Percentiles rank a stretch among this genome's conserved stretches.
Conservation (phyloP, 805 yeast species). For the Komagataella mondaviorum region DNA sequence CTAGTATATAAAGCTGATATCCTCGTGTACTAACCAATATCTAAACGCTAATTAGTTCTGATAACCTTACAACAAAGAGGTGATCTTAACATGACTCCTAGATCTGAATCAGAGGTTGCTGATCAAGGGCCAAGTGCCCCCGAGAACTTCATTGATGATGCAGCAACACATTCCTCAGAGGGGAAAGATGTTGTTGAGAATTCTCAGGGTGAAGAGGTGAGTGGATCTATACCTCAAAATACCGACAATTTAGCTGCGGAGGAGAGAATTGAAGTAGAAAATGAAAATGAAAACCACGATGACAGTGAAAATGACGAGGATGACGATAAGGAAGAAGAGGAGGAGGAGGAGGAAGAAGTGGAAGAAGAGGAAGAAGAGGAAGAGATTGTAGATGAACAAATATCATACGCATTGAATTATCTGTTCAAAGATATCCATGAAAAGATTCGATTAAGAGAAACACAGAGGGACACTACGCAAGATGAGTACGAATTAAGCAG, state of each 20-base stretch:
- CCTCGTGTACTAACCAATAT: not conserved
- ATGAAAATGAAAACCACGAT: too few species aligned
- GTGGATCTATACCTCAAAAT: not conserved
- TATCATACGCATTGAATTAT: not conserved
- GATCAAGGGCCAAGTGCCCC: not conserved
- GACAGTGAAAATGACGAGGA: too few species aligned
- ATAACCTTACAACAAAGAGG: not conserved
- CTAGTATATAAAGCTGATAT: too few species aligned
- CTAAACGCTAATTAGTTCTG: not conserved
- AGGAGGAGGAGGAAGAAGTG: not conserved
- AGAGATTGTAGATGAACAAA: not conserved
- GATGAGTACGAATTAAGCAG: constrained; percentile 19
- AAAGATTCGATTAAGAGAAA: not conserved
- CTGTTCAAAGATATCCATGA: not conserved
- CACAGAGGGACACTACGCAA: not conserved
- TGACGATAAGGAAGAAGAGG: not conserved
- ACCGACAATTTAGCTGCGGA: not conserved
- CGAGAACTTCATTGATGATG: not conserved
- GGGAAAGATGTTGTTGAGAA: not conserved
- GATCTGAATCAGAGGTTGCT: not conserved
- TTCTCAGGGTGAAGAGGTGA: not conserved
- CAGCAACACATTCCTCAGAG: not conserved
- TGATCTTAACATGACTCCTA: not conserved
- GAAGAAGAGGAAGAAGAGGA: not conserved
- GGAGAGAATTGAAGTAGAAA: not conserved